Evolutionary conservation across 148 eudicot genomes (phyloP).

Genomic region (Spergularia bocconei): DNA sequence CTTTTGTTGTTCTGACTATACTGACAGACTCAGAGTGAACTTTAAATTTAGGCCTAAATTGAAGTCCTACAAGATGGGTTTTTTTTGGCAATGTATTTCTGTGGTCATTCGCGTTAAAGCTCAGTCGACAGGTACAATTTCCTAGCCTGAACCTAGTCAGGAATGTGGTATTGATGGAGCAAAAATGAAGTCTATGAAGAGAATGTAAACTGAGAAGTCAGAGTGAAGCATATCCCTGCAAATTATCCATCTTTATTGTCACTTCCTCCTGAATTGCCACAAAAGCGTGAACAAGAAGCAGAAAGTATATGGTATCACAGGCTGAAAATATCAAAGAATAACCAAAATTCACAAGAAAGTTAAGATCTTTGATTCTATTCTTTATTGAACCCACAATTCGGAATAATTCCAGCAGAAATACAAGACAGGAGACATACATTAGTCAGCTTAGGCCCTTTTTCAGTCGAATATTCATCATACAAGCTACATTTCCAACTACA

Average conservation of each 20-base stretch:
- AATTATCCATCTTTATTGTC: background rate
- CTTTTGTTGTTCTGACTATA: too few relatives aligned
- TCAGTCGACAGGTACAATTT: background rate
- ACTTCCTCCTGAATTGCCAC: background rate
- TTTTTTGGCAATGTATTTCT: too few relatives aligned
- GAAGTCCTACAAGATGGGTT: too few relatives aligned
- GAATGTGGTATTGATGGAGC: background rate
- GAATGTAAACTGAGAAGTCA: background rate
- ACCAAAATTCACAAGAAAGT: background rate
- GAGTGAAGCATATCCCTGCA: background rate
- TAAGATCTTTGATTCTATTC: conserved; percentile 1
- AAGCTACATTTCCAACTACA: background rate
- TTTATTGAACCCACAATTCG: background rate
- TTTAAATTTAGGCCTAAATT: too few relatives aligned
- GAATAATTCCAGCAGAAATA: background rate
- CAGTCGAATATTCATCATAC: background rate
- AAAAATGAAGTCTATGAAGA: background rate
- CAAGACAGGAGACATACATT: background rate
- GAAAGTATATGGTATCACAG: background rate
- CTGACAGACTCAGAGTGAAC: too few relatives aligned
- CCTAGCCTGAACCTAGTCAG: conserved; percentile 12
- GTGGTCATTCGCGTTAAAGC: too few relatives aligned
- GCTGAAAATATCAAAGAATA: background rate
- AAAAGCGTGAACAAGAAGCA: background rate
- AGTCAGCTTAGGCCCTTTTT: background rate